Conservation (phyloP, 2,329 filamentous ascomycete species). For the Parasarocladium wereldwijsianum region DNA sequence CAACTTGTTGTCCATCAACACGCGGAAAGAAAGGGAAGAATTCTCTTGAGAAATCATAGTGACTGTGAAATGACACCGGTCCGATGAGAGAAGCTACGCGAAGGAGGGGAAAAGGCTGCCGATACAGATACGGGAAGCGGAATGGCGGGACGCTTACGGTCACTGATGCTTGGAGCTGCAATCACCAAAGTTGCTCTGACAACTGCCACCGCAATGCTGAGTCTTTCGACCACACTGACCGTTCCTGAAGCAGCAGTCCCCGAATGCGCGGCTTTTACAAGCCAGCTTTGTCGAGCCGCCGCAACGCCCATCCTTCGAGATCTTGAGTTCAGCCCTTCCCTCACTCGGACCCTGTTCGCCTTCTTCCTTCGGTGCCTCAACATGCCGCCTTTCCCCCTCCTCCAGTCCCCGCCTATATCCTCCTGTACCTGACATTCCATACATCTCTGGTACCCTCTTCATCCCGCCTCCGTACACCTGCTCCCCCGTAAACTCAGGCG, state of each 20-base stretch:
- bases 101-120: no score
- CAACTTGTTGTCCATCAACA: slow-evolving; percentile 2
- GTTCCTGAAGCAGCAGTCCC: slow-evolving; percentile 26
- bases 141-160: no score
- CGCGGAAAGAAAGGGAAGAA: not conserved
- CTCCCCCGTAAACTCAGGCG: slow-evolving; percentile 25
- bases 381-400: slow-evolving; percentile 1
- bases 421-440: slow-evolving; percentile 12
- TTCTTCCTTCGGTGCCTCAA: slow-evolving; percentile 2
- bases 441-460: slow-evolving; percentile 18
- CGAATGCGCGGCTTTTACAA: slow-evolving; percentile 25
- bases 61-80: no score
- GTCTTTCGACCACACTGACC: slow-evolving; percentile 22
- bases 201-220: slow-evolving; percentile 21
- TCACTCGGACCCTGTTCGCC: slow-evolving; percentile 1
- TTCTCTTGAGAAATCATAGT: not conserved
- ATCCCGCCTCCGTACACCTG: slow-evolving; percentile 16
- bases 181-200: slow-evolving; percentile 19
- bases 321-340: slow-evolving; percentile 8
- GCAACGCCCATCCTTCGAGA: slow-evolving; percentile 24
- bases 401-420: slow-evolving; percentile 7
- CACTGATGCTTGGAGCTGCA: no score
- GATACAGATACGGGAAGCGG: no score
- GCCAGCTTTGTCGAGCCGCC: slow-evolving; percentile 23
- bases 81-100: no score